These are phyloP conservation scores for Teunomyces cretensis DNA, from an alignment of 805 yeast genomes.

Conservation along the genomic window DNA sequence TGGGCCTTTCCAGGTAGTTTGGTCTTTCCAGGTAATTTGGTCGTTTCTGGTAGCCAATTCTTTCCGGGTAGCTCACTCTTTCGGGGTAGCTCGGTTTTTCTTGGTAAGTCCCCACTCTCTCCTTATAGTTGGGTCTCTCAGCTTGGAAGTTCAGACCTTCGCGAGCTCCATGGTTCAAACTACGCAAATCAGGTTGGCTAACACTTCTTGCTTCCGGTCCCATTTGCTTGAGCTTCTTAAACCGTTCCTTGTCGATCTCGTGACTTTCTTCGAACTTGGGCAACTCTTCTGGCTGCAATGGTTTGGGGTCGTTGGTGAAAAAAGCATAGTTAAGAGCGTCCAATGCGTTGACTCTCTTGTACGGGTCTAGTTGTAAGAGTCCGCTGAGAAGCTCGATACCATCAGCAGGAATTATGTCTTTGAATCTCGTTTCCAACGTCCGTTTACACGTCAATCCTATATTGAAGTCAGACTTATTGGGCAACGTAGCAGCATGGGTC, in stretches of 20 bases:
- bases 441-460: constrained; percentile 47
- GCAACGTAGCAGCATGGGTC: constrained; percentile 61
- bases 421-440: constrained; percentile 51
- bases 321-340: constrained; percentile 73
- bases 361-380: constrained; percentile 69
- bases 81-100: too few relatives aligned
- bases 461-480: constrained; percentile 49
- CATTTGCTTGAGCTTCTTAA: constrained; percentile 43
- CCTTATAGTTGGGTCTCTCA: background rate
- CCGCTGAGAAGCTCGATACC: constrained; percentile 61
- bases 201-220: background rate
- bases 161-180: background rate
- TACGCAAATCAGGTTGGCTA: background rate
- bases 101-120: too few relatives aligned
- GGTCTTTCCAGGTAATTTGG: too few relatives aligned
- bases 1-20: too few relatives aligned
- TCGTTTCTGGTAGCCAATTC: too few relatives aligned
- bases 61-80: too few relatives aligned
- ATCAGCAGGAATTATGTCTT: constrained; percentile 35
- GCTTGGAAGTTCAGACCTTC: background rate
- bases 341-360: constrained; percentile 70
- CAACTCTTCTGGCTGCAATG: constrained; percentile 52
- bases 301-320: constrained; percentile 66
- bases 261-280: constrained; percentile 83
- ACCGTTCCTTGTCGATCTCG: constrained; percentile 73